Base-by-base conservation (phyloP, 495 filamentous ascomycete genomes). In the Xylaria palmicola region DNA sequence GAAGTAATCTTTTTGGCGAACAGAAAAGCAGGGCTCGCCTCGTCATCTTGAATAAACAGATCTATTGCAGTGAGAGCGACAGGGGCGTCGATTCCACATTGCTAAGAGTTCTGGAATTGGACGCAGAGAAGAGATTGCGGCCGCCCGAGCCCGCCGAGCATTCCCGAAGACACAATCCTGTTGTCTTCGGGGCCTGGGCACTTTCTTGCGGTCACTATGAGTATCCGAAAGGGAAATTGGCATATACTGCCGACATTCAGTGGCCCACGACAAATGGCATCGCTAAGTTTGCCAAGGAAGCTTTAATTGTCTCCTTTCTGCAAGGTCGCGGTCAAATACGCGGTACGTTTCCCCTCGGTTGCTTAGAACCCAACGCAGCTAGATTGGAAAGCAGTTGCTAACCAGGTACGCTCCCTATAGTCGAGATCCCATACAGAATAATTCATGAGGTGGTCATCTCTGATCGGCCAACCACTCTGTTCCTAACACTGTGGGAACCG, bases 171-270 rank as follows among this genome's bases (percentile, higher is more conserved):
- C 55, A 64, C 20, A 59, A 49, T 1, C 65, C 61, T 27, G 57
- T 72, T 7, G 41, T 20, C 10, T 79, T 84, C 32, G 44, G 68
- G 0, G 54, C 75, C 30, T 19, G 39, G 4, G 59, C 47, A 3
- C 30, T 82, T 6, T 75, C 71, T 10, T 87, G 83, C 64, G 85
- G 86, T 3, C 71, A 80, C 53, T 81, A 80, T 67, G 65, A 66
- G 30, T 85, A 83, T 49, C 29, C 60, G 2, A 55, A 69, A 1
- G 64, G 65, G 0, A 62, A 66, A 1, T 67, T 86, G 15, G 65
- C 69, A 12, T 86, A 85, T 56, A 64, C 75, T 0, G 60, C 76
- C 1, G 77, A 86, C 51, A 76, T 81, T 27, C 56, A 67, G 27
- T 75, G 76, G 63, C 20, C 1, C 0, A 59, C 44, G 0, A n/a